Percentiles rank a stretch among this genome's conserved stretches.
Conservation (phyloP, 2,329 filamentous ascomycete species). For the Curvularia lunata region DNA sequence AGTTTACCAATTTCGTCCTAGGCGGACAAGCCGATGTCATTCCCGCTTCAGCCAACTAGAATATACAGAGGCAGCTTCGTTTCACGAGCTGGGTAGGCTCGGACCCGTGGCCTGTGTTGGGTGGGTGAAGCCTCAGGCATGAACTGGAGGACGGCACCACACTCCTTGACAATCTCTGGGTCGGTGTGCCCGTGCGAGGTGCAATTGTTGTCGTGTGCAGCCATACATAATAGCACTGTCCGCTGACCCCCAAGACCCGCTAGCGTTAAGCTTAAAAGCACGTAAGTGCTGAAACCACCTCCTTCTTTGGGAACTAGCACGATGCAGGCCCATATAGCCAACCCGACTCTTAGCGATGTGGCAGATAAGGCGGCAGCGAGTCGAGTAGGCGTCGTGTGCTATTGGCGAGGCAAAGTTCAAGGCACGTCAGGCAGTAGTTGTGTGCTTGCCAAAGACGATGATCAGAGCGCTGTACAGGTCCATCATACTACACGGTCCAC, state of each 20-base stretch:
- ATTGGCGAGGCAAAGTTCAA: slow-evolving; percentile 9
- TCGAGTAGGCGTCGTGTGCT: slow-evolving; percentile 12
- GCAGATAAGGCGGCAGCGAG: slow-evolving; percentile 37
- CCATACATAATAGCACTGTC: slow-evolving; percentile 11
- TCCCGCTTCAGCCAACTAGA: slow-evolving; percentile 21
- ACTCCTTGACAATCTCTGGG: background rate
- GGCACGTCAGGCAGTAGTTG: slow-evolving; percentile 2
- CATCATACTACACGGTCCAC: background rate
- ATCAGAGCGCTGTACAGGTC: background rate
- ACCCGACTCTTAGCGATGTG: slow-evolving; percentile 28
- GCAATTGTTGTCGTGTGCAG: slow-evolving; percentile 15
- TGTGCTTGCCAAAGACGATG: background rate
- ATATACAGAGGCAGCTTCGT: background rate
- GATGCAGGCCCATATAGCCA: slow-evolving; percentile 39
- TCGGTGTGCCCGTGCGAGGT: slow-evolving; percentile 6
- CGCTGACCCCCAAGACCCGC: slow-evolving; percentile 29
- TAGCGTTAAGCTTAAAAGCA: slow-evolving; percentile 48
- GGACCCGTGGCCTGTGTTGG: slow-evolving; percentile 23
- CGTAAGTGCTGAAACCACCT: slow-evolving; percentile 37
- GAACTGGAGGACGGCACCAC: slow-evolving; percentile 4
- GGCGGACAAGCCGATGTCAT: slow-evolving; percentile 15
- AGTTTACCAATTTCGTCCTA: slow-evolving; percentile 18
- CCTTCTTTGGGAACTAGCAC: slow-evolving; percentile 35
- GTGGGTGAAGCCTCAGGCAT: slow-evolving; percentile 10
- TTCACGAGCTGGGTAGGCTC: slow-evolving; percentile 13